Evolutionary conservation across 129 eudicot genomes (phyloP).

Genomic region (Pseudognaphalium luteoalbum): DNA sequence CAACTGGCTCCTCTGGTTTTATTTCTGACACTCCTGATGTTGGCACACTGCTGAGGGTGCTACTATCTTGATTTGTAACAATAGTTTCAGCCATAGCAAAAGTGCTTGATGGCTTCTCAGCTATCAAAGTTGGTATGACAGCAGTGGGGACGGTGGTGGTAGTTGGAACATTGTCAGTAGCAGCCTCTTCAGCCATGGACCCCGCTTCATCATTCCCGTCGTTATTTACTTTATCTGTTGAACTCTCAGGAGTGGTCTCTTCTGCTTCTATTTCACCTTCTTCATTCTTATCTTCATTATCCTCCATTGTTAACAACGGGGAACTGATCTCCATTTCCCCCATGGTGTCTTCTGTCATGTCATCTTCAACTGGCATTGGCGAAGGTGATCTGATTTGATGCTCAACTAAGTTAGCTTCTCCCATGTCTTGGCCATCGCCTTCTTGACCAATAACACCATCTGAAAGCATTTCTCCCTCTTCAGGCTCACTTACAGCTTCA

Average conservation of each 20-base stretch:
- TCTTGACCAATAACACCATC: constrained; percentile 43
- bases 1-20: constrained; percentile 43
- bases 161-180: constrained; percentile 29
- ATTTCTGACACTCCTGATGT: constrained; percentile 37
- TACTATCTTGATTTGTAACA: constrained; percentile 38
- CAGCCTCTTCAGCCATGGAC: constrained; percentile 36
- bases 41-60: constrained; percentile 15
- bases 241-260: constrained; percentile 41
- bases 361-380: constrained; percentile 50
- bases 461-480: constrained; percentile 74
- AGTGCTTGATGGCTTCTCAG: constrained; percentile 33
- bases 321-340: constrained; percentile 57
- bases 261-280: constrained; percentile 49
- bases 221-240: constrained; percentile 40
- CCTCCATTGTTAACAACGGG: constrained; percentile 47
- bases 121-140: constrained; percentile 19
- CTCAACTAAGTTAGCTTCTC: constrained; percentile 47
- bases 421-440: constrained; percentile 45
- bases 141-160: constrained; percentile 10
- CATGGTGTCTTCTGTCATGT: constrained; percentile 19
- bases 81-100: constrained; percentile 31
- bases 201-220: constrained; percentile 42
- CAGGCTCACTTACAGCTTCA: constrained; percentile 66
- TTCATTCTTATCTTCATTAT: constrained; percentile 58
- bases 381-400: constrained; percentile 38